Evolutionary conservation across 2,329 filamentous ascomycete species (phyloP), one percentile per base, ranked within the genome.

Genomic region (Ophiostoma montium): DNA sequence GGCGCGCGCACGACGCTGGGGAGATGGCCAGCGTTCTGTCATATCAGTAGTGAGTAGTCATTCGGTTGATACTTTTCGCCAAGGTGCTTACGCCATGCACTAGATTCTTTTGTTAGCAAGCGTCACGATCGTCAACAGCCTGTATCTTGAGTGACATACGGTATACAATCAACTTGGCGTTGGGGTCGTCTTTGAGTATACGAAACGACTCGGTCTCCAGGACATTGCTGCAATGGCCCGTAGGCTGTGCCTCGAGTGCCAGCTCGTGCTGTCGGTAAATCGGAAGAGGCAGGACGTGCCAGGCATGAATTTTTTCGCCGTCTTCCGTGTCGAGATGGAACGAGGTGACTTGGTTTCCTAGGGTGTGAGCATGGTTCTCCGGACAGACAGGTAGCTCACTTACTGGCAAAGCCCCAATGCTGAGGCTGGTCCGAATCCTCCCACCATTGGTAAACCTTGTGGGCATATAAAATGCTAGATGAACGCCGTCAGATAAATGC

Each of bases 271-370:
- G 71, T 7, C 78, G 70, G 62, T 94, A 94, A 0, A 86, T 68
- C 47, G 82, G 78, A 7, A 94, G 65, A 0, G 90, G 90, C 45
- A 95, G 68, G 49, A 96, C 74, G 60, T 95, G 90, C 90, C 90
- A 96, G 23, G 84, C 85, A 60, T 92, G 94, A 16, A 96, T 67
- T 2, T 70, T 78, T 63, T 89, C 82, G 35, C 80, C 78, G 62
- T 95, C 89, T 1, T 78, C 69, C 0, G 87, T 92, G 4, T 66
- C 67, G 35, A 96, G 66, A 44, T 76, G 79, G 62, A 96, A 95
- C 0, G 90, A 85, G 6, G 86, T 88, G 3, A 94, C 84, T 66
- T 96, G 90, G 57, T 88, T 87, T 60, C 79, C 85, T 90, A 57
- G 2, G 41, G 1, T 12, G 35, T 52, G 2, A 46, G 46, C 16